A percentile compares a stretch with the other conserved stretches of the same genome.
Conservation (phyloP, 1,139 yeast species). For the Scheffersomyces stambukii region DNA sequence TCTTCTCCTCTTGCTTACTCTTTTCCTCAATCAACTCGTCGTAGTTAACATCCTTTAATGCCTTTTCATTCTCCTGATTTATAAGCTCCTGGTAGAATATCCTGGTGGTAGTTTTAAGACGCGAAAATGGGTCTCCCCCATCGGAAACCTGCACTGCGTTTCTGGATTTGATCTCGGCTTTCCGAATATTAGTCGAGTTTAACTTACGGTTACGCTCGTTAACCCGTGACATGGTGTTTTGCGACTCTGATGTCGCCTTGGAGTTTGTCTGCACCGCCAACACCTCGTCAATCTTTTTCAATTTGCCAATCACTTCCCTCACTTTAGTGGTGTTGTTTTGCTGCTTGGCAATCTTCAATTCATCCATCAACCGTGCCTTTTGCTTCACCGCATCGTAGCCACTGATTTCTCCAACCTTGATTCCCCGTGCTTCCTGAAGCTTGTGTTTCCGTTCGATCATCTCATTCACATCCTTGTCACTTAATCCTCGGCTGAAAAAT, state of each 20-base stretch:
- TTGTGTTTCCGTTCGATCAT: conserved; percentile 70
- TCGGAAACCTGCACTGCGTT: conserved; percentile 36
- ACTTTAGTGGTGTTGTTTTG: conserved; percentile 51
- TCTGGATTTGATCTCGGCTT: conserved; percentile 66
- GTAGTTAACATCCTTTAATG: conserved; percentile 38
- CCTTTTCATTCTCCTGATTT: conserved; percentile 43
- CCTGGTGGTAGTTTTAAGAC: conserved; percentile 82
- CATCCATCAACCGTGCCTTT: conserved; percentile 69
- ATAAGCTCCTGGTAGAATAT: conserved; percentile 63
- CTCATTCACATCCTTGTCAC: conserved; percentile 72
- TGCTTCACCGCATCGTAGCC: conserved; percentile 73
- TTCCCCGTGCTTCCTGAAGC: conserved; percentile 35
- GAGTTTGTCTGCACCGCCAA: conserved; percentile 14
- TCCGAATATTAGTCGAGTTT: conserved; percentile 71
- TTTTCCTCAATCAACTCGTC: conserved; percentile 35
- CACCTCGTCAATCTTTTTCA: conserved; percentile 32
- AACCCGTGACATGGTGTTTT: conserved; percentile 51
- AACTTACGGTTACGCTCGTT: conserved; percentile 80
- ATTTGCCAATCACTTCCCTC: conserved; percentile 50
- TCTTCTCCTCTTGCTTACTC: conserved; percentile 33
- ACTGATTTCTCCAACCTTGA: conserved; percentile 31
- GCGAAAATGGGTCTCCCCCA: conserved; percentile 81
- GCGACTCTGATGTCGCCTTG: conserved; percentile 9
- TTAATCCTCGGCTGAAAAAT: conserved; percentile 62
- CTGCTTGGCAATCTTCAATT: conserved; percentile 72